Conservation (phyloP, 495 filamentous ascomycete genomes). For the Penicillium goetzii region DNA sequence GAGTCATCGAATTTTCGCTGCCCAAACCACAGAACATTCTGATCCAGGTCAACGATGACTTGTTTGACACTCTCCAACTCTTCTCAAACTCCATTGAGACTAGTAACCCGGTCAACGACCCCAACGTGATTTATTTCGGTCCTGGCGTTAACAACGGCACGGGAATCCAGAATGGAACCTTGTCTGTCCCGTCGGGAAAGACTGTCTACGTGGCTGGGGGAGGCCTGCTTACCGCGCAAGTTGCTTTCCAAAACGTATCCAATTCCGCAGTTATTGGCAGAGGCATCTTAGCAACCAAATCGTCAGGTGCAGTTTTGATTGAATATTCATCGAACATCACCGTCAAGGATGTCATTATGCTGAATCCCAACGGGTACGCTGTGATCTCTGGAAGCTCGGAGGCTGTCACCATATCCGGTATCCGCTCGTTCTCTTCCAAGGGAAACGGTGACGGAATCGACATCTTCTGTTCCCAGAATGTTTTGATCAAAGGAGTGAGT, state of each 20-base stretch:
- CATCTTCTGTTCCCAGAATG: background rate
- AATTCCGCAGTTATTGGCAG: background rate
- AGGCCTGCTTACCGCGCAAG: background rate
- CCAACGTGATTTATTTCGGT: background rate
- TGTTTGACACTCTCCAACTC: background rate
- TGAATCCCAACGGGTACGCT: background rate
- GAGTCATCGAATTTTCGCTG: background rate
- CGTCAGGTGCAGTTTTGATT: background rate
- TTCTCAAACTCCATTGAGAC: background rate
- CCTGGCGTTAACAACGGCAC: background rate
- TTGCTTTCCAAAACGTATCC: background rate
- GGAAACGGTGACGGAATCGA: background rate
- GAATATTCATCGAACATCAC: background rate
- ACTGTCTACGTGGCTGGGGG: background rate
- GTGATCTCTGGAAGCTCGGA: background rate
- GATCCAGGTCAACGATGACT: background rate
- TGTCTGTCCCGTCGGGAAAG: background rate
- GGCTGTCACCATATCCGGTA: background rate
- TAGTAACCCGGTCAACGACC: background rate
- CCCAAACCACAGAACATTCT: background rate
- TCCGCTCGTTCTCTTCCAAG: background rate
- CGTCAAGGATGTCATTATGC: background rate
- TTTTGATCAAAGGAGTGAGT: background rate
- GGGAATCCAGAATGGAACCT: background rate
- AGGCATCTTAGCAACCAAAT: background rate